Conservation (phyloP, 768 basidiomycete genomes). For the Serendipita sp. region DNA sequence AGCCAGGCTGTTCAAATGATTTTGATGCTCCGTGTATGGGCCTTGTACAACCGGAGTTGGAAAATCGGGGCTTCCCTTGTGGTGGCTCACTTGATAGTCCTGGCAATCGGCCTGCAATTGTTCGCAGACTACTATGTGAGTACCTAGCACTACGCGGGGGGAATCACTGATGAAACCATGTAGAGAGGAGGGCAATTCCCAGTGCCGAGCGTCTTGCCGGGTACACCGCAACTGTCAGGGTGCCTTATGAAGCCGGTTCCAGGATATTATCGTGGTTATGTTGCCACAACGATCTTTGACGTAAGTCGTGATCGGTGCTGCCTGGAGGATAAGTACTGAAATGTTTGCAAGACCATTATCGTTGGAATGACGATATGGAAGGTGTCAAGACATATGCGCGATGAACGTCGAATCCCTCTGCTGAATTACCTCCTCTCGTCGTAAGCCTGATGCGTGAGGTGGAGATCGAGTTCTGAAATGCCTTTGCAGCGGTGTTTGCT, state of each 20-base stretch:
- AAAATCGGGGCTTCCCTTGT: background rate
- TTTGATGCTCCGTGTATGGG: background rate
- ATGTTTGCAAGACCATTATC: background rate
- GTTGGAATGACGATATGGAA: background rate
- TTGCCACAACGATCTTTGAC: background rate
- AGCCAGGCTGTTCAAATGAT: background rate
- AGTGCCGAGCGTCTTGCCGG: background rate
- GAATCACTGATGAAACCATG: too few relatives aligned
- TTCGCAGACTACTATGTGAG: background rate
- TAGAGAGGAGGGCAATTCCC: too few relatives aligned
- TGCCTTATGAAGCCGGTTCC: background rate
- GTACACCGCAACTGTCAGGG: background rate
- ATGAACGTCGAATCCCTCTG: background rate
- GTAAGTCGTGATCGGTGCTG: background rate
- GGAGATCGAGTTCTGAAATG: background rate
- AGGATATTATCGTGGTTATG: background rate
- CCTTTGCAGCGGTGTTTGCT: background rate
- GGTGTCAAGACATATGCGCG: background rate
- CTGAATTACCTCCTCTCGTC: background rate
- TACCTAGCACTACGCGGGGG: too few relatives aligned
- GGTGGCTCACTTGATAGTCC: background rate
- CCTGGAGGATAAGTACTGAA: background rate
- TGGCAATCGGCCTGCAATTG: background rate
- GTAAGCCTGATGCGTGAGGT: background rate
- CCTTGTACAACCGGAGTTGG: background rate